Evolutionary conservation across 768 basidiomycete species (phyloP).

Genomic region (Termitomyces sp.): DNA sequence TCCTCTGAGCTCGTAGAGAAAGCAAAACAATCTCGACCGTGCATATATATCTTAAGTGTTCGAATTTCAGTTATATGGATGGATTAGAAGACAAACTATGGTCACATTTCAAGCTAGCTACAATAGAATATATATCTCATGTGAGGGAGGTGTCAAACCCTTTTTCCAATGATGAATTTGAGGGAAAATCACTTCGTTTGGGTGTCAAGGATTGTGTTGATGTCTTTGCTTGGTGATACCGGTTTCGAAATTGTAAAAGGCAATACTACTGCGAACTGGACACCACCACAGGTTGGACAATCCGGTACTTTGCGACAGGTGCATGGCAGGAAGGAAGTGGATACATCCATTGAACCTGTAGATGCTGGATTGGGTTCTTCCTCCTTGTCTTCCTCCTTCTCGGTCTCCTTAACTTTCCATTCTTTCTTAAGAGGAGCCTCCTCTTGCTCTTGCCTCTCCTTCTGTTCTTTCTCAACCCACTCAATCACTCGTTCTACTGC

Average conservation of each 20-base stretch:
- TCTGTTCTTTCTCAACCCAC: slow-evolving; percentile 40
- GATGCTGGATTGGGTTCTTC: not conserved
- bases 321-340: not conserved
- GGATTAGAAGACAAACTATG: not conserved
- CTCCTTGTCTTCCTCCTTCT: slow-evolving; percentile 7
- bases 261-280: not conserved
- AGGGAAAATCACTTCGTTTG: not conserved
- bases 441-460: slow-evolving; percentile 12
- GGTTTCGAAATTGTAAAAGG: not conserved
- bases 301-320: not conserved
- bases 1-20: not conserved
- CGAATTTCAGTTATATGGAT: not conserved
- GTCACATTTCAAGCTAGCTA: not conserved
- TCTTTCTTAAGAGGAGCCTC: slow-evolving; percentile 22
- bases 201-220: not conserved
- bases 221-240: not conserved
- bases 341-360: not conserved
- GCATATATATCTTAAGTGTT: not conserved
- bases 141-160: not conserved
- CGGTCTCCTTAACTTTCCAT: not conserved
- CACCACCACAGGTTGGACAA: slow-evolving; percentile 1
- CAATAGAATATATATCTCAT: not conserved
- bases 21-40: not conserved
- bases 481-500: slow-evolving; percentile 33
- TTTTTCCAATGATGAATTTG: not conserved